Percentiles rank a stretch among this genome's conserved stretches.
Evolutionary conservation across 352 stramenopile species (phyloP).

Genomic region (Globisporangium yorkense): DNA sequence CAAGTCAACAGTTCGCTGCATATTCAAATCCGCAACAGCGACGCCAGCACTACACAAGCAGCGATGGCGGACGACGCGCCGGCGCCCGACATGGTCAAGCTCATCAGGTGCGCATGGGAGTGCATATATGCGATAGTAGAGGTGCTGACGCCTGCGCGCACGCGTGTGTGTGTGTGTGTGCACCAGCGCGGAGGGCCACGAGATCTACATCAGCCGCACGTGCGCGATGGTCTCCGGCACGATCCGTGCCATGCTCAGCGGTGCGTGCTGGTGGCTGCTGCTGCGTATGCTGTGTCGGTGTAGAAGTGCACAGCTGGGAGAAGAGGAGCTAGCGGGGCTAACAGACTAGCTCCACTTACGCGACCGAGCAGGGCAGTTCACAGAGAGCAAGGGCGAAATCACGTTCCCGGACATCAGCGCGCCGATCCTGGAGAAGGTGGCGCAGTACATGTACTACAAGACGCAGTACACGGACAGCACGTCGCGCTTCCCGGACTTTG

Average conservation of each 20-base stretch:
- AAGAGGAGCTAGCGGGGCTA: too few species aligned
- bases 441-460: conserved; percentile 99
- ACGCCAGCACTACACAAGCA: not conserved
- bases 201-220: conserved; percentile 93
- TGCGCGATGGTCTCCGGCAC: conserved; percentile 94
- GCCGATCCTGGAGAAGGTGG: conserved; percentile 96
- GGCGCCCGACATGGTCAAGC: conserved; percentile 70
- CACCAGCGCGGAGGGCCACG: conserved; percentile 90
- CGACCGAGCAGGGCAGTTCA: conserved; percentile 73
- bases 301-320: too few species aligned
- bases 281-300: not conserved
- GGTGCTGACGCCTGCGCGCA: not conserved
- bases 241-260: conserved; percentile 96
- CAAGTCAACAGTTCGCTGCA: conserved; percentile 3
- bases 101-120: conserved; percentile 47
- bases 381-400: conserved; percentile 94
- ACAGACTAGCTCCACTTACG: not conserved
- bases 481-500: conserved; percentile 95
- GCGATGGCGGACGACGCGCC: conserved; percentile 46
- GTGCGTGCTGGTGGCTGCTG: conserved; percentile 26
- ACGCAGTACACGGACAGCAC: conserved; percentile 93
- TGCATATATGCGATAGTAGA: not conserved
- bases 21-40: not conserved
- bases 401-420: conserved; percentile 96
- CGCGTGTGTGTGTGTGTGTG: conserved; percentile 2